Percentiles rank a stretch among this genome's conserved stretches.
phyloP scores from a whole-genome alignment of 2,329 filamentous ascomycete species.

The Shiraia bambusicola region DNA sequence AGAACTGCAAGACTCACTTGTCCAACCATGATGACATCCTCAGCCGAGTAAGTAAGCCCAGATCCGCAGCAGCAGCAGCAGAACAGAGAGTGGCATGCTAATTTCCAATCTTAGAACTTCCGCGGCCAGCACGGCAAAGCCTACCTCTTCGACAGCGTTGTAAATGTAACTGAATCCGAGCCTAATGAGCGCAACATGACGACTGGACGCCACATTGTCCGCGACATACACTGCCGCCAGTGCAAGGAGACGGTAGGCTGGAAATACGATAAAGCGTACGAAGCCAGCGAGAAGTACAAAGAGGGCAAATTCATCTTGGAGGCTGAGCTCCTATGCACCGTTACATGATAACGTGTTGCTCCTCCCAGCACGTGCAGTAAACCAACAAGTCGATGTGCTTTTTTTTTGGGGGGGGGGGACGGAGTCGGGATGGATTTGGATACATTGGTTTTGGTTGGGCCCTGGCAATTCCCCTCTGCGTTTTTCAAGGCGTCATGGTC shows the following conservation, averaged over 20 bases:
- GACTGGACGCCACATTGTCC: conserved; percentile 88
- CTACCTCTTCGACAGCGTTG: conserved; percentile 91
- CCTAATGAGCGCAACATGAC: conserved; percentile 98
- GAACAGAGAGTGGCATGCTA: conserved; percentile 5
- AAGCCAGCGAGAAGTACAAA: conserved; percentile 93
- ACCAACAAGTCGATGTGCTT: conserved; percentile 21
- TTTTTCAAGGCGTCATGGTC: not conserved
- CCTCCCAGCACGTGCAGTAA: not conserved
- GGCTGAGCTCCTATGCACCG: conserved; percentile 81
- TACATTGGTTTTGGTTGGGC: not conserved
- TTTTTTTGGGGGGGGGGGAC: no score
- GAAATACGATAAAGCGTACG: conserved; percentile 98
- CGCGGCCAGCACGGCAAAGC: conserved; percentile 97
- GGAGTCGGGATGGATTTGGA: conserved; percentile 23
- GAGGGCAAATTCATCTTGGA: conserved; percentile 98
- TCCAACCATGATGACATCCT: conserved; percentile 96
- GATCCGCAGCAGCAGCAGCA: not conserved
- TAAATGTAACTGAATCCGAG: conserved; percentile 83
- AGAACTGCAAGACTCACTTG: conserved; percentile 92
- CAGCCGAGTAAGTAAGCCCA: conserved; percentile 67
- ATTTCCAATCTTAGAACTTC: conserved; percentile 75
- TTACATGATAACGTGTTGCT: conserved; percentile 48
- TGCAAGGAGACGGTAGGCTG: conserved; percentile 93
- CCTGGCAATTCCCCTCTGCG: not conserved
- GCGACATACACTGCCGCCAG: conserved; percentile 87